Base-by-base conservation (phyloP, 2,329 filamentous ascomycete species). In the Fragosphaeria purpurea region DNA sequence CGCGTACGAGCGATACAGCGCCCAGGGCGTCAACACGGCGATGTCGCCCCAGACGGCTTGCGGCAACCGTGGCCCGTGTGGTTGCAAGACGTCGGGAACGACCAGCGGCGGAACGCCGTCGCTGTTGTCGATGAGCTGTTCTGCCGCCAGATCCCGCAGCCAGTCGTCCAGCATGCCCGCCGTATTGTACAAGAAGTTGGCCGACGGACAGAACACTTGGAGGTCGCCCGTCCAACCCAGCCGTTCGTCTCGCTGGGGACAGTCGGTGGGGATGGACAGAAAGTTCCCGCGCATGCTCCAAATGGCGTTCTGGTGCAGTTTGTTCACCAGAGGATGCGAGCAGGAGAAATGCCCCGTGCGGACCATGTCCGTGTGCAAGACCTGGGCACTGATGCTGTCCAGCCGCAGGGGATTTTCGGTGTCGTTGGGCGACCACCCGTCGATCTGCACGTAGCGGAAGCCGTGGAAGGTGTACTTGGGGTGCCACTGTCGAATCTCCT, bases 241-340 rank as follows among this genome's bases (percentile, higher is more conserved):
- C 0, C 75, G 67, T 60, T 80, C 75, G 50, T 80, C 75, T 2
- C 75, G 66, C 55, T 79, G 74, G 0, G 76, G 76, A 55, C 75
- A 79, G 56, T 82, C 79, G 0, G 76, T 82, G 0, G 77, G 77
- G 0, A 82, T 62, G 0, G 68, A 71, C 4, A 81, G 56, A 55
- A 82, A 80, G 55, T 82, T 82, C 1, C 76, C 76, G 38, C 70
- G 69, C 71, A 80, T 79, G 4, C 70, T 70, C 78, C 78, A 81
- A 38, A 66, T 58, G 0, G 75, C 68, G 48, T 83, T 82, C 1
- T 67, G 48, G 55, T 81, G 72, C 5, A 83, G 68, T 42, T 72
- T 63, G 56, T 79, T 82, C 34, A 82, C 56, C 4, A 72, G 62
- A 0, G 57, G 42, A 44, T 82, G 61, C 0, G 77, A 82, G 52